Evolutionary conservation across 2,329 filamentous ascomycete species (phyloP), one percentile per base, ranked within the genome.

Genomic region (Penicillium carneum): DNA sequence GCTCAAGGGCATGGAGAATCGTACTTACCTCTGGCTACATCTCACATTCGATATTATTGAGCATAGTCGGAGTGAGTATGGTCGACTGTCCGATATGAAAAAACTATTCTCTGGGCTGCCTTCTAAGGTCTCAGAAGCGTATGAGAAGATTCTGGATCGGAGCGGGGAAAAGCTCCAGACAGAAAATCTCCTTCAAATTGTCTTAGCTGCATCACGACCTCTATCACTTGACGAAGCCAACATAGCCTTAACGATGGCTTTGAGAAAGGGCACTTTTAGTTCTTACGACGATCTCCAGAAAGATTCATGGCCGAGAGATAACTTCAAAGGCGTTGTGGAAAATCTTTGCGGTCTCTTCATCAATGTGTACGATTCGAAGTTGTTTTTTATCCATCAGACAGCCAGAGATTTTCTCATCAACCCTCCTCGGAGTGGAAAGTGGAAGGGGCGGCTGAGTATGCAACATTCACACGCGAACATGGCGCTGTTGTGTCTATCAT

Each of bases 301-400:
- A 14, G 18, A 42, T 0, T 20, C 12, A 8, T 42, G 39, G 39
- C 5, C 39, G 12, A 3, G 2, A 14, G 18, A 20, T 3, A 11
- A 42, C 18, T 42, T 42, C 39, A 42, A 42, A 14, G 14, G 39
- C 11, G 18, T 42, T 5, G 39, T 39, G 48, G 39, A 39, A 39
- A 50, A 50, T 23, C 34, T 50, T 4, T 50, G 34, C 8, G 48
- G 48, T 26, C 48, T 50, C 9, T 39, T 50, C n/a, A 47, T 47
- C 26, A 26, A 29, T 31, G 45, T 47, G 2, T 18, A 18, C 16
- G 26, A 47, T 26, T n/a, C 16, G 26, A 47, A 47, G 10, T 18
- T 47, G 26, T 47, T 46, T 46, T 46, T 46, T 11, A 46, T 46
- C 11, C 23, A 46, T 12, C 11, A 6, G 43, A 46, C 43, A 6